Percentiles rank a stretch among this genome's conserved stretches.
Conservation (phyloP, 2,329 filamentous ascomycete genomes). For the Fusarium bulbicola region DNA sequence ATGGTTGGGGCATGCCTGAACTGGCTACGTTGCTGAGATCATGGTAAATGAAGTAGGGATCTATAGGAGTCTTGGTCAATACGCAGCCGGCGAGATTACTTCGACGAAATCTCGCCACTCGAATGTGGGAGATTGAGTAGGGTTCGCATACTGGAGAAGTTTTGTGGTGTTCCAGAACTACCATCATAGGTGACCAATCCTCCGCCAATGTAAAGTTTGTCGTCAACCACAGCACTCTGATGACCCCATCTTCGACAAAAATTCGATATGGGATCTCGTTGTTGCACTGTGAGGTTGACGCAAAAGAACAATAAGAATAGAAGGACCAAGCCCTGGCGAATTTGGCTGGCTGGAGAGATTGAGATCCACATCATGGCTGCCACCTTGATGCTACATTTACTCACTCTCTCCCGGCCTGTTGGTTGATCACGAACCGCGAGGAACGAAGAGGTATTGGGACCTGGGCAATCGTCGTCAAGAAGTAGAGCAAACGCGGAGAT, state of each 20-base stretch:
- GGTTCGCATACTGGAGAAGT: conserved; percentile 63
- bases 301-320: conserved; percentile 34
- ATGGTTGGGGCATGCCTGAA: conserved; percentile 61
- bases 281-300: conserved; percentile 42
- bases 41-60: conserved; percentile 59
- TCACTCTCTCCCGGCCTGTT: conserved; percentile 25
- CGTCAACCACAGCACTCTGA: conserved; percentile 67
- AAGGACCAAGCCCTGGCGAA: conserved; percentile 25
- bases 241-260: conserved; percentile 67
- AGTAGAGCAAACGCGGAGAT: conserved; percentile 1
- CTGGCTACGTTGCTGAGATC: conserved; percentile 58
- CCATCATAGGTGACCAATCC: conserved; percentile 66
- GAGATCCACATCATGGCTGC: conserved; percentile 40
- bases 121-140: not conserved
- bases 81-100: not conserved
- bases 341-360: conserved; percentile 25
- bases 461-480: not conserved
- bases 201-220: conserved; percentile 70
- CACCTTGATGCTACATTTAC: conserved; percentile 35
- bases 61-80: conserved; percentile 20
- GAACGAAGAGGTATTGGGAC: conserved; percentile 3
- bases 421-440: conserved; percentile 7
- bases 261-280: conserved; percentile 61
- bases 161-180: conserved; percentile 56
- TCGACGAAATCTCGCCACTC: not conserved